Evolutionary conservation across 2,329 filamentous ascomycete species (phyloP).

Genomic region (Teratosphaeria zuluensis): DNA sequence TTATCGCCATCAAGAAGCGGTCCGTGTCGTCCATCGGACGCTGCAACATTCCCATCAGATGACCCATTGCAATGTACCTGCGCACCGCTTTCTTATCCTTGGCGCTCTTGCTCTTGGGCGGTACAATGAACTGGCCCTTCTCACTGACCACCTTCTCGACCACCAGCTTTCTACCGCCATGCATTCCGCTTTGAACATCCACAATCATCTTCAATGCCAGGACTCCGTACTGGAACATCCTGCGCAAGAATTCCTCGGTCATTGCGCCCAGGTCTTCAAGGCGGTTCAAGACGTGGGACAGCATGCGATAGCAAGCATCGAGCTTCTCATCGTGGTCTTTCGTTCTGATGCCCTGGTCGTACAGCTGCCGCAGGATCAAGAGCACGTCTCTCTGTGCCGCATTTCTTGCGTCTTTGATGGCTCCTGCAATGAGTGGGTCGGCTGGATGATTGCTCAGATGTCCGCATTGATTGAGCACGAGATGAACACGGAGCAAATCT

Average conservation of each 20-base stretch:
- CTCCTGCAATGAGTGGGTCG: neutral
- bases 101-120: neutral
- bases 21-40: neutral
- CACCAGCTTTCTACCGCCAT: neutral
- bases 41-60: neutral
- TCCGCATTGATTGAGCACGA: neutral
- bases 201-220: conserved; percentile 1
- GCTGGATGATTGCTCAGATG: neutral
- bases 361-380: neutral
- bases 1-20: neutral
- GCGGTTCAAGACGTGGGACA: neutral
- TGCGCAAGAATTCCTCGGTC: neutral
- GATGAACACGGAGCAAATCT: neutral
- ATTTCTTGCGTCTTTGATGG: neutral
- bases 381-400: neutral
- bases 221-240: conserved; percentile 4
- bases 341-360: neutral
- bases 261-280: conserved; percentile 1
- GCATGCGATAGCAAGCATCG: neutral
- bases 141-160: neutral
- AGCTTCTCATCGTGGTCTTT: neutral
- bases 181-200: neutral
- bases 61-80: neutral
- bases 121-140: neutral
- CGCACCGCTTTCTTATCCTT: neutral